Conservation (phyloP, 192 early-diverging fungal genomes). For the Linnemannia exigua region DNA sequence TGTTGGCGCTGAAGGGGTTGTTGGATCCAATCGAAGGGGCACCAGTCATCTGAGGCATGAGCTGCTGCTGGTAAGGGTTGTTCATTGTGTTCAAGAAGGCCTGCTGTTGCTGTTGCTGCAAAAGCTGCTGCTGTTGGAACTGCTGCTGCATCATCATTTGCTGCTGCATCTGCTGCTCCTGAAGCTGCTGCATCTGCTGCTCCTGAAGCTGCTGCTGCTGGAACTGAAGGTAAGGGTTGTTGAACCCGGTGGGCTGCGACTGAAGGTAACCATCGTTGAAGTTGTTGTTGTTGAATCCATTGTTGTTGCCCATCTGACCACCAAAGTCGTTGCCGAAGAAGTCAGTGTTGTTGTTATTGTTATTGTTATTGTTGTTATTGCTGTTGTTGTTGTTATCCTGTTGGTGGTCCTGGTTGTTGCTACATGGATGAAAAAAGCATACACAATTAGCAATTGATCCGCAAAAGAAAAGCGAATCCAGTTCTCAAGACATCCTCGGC, state of each 20-base stretch:
- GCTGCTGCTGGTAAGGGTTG: constrained; percentile 54
- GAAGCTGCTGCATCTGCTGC: constrained; percentile 52
- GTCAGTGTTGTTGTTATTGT: constrained; percentile 6
- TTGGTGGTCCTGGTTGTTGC: constrained; percentile 1
- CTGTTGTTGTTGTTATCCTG: constrained; percentile 1
- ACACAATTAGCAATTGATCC: not conserved
- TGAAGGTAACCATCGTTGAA: constrained; percentile 14
- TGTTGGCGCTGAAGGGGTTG: constrained; percentile 59
- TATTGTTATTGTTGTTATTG: not conserved
- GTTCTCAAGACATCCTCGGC: not conserved
- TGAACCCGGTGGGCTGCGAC: constrained; percentile 12
- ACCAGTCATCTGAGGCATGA: constrained; percentile 45
- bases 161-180: constrained; percentile 30
- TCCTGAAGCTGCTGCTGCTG: constrained; percentile 46
- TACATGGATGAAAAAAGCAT: not conserved
- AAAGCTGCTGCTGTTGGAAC: constrained; percentile 23
- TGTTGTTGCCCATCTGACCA: constrained; percentile 25
- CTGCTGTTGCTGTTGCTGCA: constrained; percentile 59
- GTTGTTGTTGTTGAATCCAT: constrained; percentile 16
- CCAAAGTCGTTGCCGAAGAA: constrained; percentile 32
- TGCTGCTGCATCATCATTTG: constrained; percentile 15
- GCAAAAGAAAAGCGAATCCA: not conserved
- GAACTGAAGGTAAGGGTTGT: constrained; percentile 12
- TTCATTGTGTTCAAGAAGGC: constrained; percentile 43
- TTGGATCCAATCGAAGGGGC: constrained; percentile 58